Evolutionary conservation across 1,139 yeast species (phyloP).

Genomic region (Hemisphaericaspora xylofermentans): DNA sequence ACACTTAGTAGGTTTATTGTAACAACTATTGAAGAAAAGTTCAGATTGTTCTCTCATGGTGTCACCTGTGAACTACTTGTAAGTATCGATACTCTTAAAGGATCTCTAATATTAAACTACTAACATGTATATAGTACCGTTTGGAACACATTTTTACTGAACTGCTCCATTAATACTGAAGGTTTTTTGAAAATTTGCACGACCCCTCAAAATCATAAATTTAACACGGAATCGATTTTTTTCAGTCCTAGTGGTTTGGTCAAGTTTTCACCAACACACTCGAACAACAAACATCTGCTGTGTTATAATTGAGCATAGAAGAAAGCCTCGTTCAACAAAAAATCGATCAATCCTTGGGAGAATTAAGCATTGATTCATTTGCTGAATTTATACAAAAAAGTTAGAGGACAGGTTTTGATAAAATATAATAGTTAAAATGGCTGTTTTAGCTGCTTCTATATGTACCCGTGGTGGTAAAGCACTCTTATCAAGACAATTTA

Average conservation of each 20-base stretch:
- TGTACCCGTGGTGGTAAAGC: conserved; percentile 96
- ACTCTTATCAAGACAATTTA: conserved; percentile 87
- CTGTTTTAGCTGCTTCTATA: conserved; percentile 86
- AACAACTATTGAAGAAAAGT: conserved; percentile 5
- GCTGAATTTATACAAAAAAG: background rate
- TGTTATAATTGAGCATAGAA: background rate
- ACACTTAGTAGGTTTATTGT: conserved; percentile 8
- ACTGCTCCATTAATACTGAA: background rate
- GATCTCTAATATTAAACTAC: conserved; percentile 3
- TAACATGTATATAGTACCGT: conserved; percentile 7
- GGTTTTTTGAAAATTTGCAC: background rate
- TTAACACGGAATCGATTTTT: conserved; percentile 3
- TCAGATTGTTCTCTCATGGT: conserved; percentile 4
- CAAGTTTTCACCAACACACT: background rate
- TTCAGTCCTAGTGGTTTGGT: background rate
- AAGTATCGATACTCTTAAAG: background rate
- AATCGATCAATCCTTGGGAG: background rate
- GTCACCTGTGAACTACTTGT: conserved; percentile 9
- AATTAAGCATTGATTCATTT: background rate
- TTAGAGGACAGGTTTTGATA: background rate
- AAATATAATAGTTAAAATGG: conserved; percentile 17
- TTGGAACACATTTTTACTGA: conserved; percentile 7
- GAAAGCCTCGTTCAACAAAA: background rate
- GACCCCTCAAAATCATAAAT: background rate
- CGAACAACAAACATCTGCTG: background rate